Evolutionary conservation across 78 protist species (phyloP), one percentile per base, ranked within the genome.

Genomic region (Chrysochromulina tobinii): DNA sequence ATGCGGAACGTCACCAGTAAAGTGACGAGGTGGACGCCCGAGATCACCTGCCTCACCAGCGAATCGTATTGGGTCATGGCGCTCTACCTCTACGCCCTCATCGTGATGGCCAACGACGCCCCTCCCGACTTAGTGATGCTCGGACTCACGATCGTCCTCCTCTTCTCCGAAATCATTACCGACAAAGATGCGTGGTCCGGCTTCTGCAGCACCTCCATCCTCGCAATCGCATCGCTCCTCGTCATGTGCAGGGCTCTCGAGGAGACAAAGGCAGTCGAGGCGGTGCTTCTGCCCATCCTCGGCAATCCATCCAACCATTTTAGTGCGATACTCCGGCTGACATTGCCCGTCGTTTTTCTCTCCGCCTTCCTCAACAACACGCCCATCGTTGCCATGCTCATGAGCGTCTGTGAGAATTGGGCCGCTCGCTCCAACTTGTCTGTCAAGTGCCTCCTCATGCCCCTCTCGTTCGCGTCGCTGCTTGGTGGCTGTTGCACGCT

Each of bases 401-500:
- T 84, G 7, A 2, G 73, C 20, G 58, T 14, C 59, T 59, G 75
- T 3, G 53, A 38, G 89, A 38, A 17, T 7, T 84, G 75, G 87
- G 75, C 89, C 38, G 58, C 73, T 3, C 0, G 20, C 25, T 6
- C 67, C 15, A 9, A 5, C 17, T 15, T 59, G 38, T 21, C 23
- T 23, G 17, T 79, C 18, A 2, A 5, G 20, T 54, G 4, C 75
- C 85, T 89, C 1, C 85, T 89, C 48, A 89, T 89, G 85, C 92
- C 92, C 25, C 67, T 89, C 21, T 89, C 92, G 53, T 72, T 55
- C 59, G 54, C 68, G 4, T 48, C 92, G 12, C 12, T 89, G 57
- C 85, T 89, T 17, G 92, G 92, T 53, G 92, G 92, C 61, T 72
- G 15, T 64, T 89, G 92, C 79, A 89, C 92, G 64, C 92, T 89